phyloP scores from a whole-genome alignment of 2,329 filamentous ascomycete species.

The Hypoxylon sp. region DNA sequence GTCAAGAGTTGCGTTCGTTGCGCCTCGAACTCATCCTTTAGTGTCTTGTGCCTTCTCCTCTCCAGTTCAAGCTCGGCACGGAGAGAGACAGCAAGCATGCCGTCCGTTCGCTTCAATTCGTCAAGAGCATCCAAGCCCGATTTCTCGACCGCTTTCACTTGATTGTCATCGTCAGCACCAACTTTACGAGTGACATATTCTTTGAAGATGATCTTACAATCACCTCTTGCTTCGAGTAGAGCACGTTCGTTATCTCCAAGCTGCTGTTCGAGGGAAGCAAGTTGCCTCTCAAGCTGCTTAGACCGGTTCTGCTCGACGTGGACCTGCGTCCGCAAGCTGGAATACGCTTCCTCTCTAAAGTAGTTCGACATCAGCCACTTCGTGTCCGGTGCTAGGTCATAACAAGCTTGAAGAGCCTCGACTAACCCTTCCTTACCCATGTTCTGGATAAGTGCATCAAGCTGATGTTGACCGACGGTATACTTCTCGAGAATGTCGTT shows the following conservation, averaged over 20 bases:
- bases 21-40: slow-evolving; percentile 65
- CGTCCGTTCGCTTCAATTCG: slow-evolving; percentile 69
- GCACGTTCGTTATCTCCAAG: slow-evolving; percentile 67
- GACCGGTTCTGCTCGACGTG: slow-evolving; percentile 62
- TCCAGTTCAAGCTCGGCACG: slow-evolving; percentile 68
- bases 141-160: slow-evolving; percentile 66
- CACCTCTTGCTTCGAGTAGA: slow-evolving; percentile 63
- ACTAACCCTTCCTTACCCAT: slow-evolving; percentile 69
- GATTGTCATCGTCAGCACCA: slow-evolving; percentile 43
- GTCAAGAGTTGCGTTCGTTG: slow-evolving; percentile 71
- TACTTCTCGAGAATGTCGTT: slow-evolving; percentile 70
- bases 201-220: slow-evolving; percentile 58
- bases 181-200: slow-evolving; percentile 37
- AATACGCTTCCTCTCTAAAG: slow-evolving; percentile 65
- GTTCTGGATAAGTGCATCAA: slow-evolving; percentile 65
- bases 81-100: slow-evolving; percentile 68
- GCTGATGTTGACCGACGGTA: slow-evolving; percentile 67
- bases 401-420: slow-evolving; percentile 51
- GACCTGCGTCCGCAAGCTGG: slow-evolving; percentile 63
- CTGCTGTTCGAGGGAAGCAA: slow-evolving; percentile 58
- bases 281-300: slow-evolving; percentile 57
- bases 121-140: slow-evolving; percentile 67
- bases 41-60: slow-evolving; percentile 62
- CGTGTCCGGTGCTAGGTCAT: slow-evolving; percentile 48
- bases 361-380: slow-evolving; percentile 59